Evolutionary conservation across 306 rosid genomes (phyloP).

Genomic region (Cicer judaicum): DNA sequence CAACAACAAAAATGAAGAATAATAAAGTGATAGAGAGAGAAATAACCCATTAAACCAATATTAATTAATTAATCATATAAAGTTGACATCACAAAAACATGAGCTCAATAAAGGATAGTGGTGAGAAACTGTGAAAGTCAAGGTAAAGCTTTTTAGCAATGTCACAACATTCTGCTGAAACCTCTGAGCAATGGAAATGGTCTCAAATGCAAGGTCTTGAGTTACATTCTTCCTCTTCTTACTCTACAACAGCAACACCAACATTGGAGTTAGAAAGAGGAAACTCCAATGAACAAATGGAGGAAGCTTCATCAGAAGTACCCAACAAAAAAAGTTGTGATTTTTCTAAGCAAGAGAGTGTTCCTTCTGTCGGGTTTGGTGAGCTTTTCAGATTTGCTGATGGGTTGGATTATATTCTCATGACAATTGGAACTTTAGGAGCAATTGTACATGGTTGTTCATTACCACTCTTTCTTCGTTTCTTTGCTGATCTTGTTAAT

Average conservation of each 20-base stretch:
- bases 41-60: neutral
- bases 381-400: slow-evolving; percentile 92
- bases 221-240: slow-evolving; percentile 54
- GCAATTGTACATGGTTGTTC: slow-evolving; percentile 95
- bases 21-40: slow-evolving; percentile 3
- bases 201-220: slow-evolving; percentile 98
- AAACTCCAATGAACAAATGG: too few species aligned
- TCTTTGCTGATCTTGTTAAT: slow-evolving; percentile 97
- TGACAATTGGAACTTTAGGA: slow-evolving; percentile 85
- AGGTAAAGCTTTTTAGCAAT: slow-evolving; percentile 65
- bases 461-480: slow-evolving; percentile 87
- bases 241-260: neutral
- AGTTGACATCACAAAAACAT: slow-evolving; percentile 39
- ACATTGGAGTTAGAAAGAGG: neutral
- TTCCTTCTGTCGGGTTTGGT: slow-evolving; percentile 64
- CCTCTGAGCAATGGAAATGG: slow-evolving; percentile 94
- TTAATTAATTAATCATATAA: slow-evolving; percentile 32
- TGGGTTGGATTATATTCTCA: slow-evolving; percentile 80
- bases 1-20: slow-evolving; percentile 31
- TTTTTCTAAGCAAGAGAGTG: slow-evolving; percentile 6
- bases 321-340: too few species aligned
- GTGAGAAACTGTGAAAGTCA: slow-evolving; percentile 35
- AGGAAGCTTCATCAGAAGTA: too few species aligned
- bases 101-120: slow-evolving; percentile 47
- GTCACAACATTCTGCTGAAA: slow-evolving; percentile 85